Evolutionary conservation across 305 asterid species (phyloP).

Genomic region (Fraxinus floribunda): DNA sequence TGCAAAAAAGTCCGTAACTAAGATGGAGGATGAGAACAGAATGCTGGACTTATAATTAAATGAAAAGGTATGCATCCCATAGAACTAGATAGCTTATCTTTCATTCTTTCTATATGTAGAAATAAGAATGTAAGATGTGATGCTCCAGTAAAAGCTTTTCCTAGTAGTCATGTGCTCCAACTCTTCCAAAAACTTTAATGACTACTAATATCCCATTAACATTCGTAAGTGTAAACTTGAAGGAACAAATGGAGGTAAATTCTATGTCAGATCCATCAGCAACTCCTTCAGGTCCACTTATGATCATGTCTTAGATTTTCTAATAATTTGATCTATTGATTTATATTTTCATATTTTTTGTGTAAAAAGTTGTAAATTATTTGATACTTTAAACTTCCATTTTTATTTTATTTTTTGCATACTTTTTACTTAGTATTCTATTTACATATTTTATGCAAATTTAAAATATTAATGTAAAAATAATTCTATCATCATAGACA

Average conservation of each 20-base stretch:
- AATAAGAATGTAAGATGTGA: neutral
- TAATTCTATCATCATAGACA: neutral
- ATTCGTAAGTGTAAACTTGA: neutral
- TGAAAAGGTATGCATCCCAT: neutral
- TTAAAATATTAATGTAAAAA: neutral
- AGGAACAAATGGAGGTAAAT: neutral
- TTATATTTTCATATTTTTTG: neutral
- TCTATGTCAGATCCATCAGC: neutral
- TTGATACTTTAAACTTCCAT: neutral
- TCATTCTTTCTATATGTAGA: neutral
- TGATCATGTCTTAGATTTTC: neutral
- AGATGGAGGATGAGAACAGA: neutral
- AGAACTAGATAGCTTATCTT: neutral
- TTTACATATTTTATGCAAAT: neutral
- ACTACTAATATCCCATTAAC: neutral
- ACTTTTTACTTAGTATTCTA: neutral
- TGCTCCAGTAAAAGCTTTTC: neutral
- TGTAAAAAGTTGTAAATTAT: neutral
- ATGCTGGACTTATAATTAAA: neutral
- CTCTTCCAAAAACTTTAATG: neutral
- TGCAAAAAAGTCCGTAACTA: neutral
- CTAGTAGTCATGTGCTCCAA: neutral
- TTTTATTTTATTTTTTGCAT: neutral
- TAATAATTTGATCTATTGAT: neutral
- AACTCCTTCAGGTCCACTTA: neutral